These are phyloP conservation scores for Melaleuca quinquenervia DNA, from an alignment of 345 rosid species.

Conservation along the genomic window DNA sequence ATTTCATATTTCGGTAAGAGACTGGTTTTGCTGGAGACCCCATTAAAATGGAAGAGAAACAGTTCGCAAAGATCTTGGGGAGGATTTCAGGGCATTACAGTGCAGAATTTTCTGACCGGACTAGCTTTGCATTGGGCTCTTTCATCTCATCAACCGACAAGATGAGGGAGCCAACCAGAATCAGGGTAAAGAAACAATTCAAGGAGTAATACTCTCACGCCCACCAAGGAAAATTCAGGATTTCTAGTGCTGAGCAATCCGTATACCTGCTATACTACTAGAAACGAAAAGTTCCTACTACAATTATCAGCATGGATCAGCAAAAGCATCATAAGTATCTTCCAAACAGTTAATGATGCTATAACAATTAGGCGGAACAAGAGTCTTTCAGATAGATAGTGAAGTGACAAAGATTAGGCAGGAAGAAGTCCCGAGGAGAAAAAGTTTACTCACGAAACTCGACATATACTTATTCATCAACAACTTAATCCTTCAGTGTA, in stretches of 20 bases:
- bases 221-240: not conserved
- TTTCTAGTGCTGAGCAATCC: not conserved
- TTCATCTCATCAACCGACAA: not conserved
- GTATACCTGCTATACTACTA: not conserved
- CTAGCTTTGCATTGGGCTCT: not conserved
- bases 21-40: not conserved
- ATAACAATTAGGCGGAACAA: not conserved
- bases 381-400: not conserved
- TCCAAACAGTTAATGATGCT: not conserved
- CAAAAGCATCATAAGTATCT: not conserved
- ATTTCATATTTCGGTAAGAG: not conserved
- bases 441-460: not conserved
- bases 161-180: not conserved
- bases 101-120: not conserved
- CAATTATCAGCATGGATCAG: not conserved
- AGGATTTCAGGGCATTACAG: not conserved
- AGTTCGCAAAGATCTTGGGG: not conserved
- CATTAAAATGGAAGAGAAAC: not conserved
- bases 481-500: not conserved
- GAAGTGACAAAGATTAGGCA: not conserved
- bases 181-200: not conserved
- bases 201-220: not conserved
- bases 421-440: not conserved
- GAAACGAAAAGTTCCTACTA: not conserved
- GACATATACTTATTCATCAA: not conserved